Conservation (phyloP, 2,329 filamentous ascomycete genomes). For the Exophiala sp. region DNA sequence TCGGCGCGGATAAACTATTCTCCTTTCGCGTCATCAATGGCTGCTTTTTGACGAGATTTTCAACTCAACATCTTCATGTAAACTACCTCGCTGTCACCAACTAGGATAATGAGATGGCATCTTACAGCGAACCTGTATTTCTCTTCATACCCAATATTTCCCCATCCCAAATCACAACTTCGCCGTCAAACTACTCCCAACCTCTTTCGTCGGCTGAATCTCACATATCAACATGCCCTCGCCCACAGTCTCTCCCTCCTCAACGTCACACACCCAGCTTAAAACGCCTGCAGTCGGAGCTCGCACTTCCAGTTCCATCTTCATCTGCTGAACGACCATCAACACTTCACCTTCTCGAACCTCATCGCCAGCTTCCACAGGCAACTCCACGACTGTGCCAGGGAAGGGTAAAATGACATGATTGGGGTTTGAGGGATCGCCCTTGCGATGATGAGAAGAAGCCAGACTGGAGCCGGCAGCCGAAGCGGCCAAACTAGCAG, state of each 20-base stretch:
- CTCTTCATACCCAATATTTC: too few species aligned
- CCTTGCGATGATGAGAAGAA: conserved; percentile 42
- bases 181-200: background rate
- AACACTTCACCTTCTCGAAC: conserved; percentile 49
- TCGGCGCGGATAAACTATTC: too few species aligned
- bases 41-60: too few species aligned
- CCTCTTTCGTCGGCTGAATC: conserved; percentile 28
- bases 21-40: too few species aligned
- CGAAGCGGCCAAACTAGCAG: conserved; percentile 42
- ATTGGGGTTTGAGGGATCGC: conserved; percentile 44
- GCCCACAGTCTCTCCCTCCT: conserved; percentile 46
- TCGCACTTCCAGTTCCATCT: conserved; percentile 62
- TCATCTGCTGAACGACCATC: conserved; percentile 60
- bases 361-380: conserved; percentile 49
- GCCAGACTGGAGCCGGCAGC: conserved; percentile 33
- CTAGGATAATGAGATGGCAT: too few species aligned
- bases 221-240: conserved; percentile 51
- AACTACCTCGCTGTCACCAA: too few species aligned
- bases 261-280: conserved; percentile 40
- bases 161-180: background rate
- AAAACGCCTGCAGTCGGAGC: conserved; percentile 45
- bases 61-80: too few species aligned
- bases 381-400: conserved; percentile 55
- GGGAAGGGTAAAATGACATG: conserved; percentile 54
- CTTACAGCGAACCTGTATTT: too few species aligned